A percentile compares a stretch with the other conserved stretches of the same genome.
Conservation (phyloP, 2,329 filamentous ascomycete species). For the Fulvia fulva region DNA sequence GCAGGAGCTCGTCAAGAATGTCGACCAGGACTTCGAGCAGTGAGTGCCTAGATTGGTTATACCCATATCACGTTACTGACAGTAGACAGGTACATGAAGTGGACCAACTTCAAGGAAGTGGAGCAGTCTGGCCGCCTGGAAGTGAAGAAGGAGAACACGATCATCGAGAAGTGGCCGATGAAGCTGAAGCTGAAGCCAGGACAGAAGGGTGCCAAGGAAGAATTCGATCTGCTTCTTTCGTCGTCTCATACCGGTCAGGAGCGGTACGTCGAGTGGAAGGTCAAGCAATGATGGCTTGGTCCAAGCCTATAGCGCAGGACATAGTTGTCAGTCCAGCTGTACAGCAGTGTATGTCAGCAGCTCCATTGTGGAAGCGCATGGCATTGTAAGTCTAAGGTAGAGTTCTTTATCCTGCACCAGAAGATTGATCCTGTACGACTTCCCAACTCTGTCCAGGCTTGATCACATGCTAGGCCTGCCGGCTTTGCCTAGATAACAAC, state of each 20-base stretch:
- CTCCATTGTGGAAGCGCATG: no score
- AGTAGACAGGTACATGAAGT: conserved; percentile 8
- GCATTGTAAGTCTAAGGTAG: no score
- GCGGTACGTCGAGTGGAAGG: conserved; percentile 22
- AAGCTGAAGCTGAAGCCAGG: conserved; percentile 6
- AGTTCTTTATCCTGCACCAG: no score
- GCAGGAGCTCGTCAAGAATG: not conserved
- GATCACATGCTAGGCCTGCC: no score
- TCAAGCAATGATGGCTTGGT: no score
- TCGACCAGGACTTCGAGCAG: conserved; percentile 4
- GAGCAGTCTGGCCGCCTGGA: not conserved
- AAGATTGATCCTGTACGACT: no score
- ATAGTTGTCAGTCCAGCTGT: no score
- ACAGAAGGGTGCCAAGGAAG: conserved; percentile 12
- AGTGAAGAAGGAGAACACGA: conserved; percentile 17
- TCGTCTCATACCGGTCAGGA: conserved; percentile 12
- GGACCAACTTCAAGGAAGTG: conserved; percentile 5
- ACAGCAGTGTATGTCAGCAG: no score
- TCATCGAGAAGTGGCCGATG: conserved; percentile 20
- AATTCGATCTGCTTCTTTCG: conserved; percentile 12
- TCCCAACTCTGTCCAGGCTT: no score
- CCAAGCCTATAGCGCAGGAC: no score
- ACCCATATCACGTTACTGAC: not conserved
- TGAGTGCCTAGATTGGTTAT: not conserved
- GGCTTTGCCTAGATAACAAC: no score